Percentiles rank a stretch among this genome's conserved stretches.
These are phyloP conservation scores for Saccharomyces hybrid DNA, from an alignment of 1,139 yeast species.

Conservation along the genomic window DNA sequence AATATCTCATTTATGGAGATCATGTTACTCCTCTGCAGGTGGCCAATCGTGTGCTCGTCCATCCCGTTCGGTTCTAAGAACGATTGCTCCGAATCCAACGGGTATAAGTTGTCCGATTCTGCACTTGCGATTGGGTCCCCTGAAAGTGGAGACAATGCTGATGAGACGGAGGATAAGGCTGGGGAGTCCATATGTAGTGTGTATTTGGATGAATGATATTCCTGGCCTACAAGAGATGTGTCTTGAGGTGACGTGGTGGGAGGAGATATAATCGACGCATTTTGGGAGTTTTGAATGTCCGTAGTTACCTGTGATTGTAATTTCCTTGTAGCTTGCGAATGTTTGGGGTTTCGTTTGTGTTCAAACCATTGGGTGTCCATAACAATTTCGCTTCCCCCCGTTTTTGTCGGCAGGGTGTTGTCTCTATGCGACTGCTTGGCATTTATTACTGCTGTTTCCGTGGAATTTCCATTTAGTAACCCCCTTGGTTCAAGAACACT, in stretches of 20 bases:
- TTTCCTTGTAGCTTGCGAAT: background rate
- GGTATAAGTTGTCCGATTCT: background rate
- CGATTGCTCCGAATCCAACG: background rate
- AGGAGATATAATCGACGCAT: background rate
- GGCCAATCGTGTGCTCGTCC: background rate
- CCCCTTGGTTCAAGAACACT: slow-evolving; percentile 31
- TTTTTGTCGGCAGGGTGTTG: slow-evolving; percentile 16
- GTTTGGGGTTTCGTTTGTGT: slow-evolving; percentile 5
- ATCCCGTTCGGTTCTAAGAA: background rate
- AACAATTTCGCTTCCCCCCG: slow-evolving; percentile 22
- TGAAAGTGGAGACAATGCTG: slow-evolving; percentile 1
- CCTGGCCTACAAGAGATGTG: background rate
- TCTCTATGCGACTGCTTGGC: slow-evolving; percentile 22
- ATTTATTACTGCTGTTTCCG: slow-evolving; percentile 8
- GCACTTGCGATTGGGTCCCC: background rate
- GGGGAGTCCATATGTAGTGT: background rate
- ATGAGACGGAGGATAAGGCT: background rate
- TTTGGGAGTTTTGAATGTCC: background rate
- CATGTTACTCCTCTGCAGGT: background rate
- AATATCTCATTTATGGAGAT: background rate
- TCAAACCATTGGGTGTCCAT: slow-evolving; percentile 23
- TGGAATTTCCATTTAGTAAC: slow-evolving; percentile 16
- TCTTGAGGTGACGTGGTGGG: background rate
- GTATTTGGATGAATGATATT: background rate
- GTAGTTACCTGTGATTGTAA: background rate